Conservation (phyloP, 208 protist species). For the Blechomonas ayalai region DNA sequence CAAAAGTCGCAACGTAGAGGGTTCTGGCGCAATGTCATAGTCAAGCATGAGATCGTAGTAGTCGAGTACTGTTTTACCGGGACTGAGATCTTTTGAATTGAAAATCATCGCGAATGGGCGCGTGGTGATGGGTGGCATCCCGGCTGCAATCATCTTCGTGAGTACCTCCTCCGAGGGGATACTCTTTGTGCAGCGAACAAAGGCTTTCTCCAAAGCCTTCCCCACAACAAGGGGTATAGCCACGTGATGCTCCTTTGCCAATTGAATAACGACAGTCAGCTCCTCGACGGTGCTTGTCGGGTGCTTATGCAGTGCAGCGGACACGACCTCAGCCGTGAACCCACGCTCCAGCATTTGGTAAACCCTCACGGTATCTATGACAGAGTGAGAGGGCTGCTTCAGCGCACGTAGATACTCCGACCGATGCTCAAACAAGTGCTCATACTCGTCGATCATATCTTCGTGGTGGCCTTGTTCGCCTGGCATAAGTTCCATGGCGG, state of each 20-base stretch:
- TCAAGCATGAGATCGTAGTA: slow-evolving; percentile 88
- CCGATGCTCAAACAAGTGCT: slow-evolving; percentile 38
- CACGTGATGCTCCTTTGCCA: slow-evolving; percentile 29
- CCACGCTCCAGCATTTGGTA: slow-evolving; percentile 25
- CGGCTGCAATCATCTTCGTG: slow-evolving; percentile 30
- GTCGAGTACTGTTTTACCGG: slow-evolving; percentile 42
- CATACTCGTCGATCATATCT: slow-evolving; percentile 64
- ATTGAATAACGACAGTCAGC: slow-evolving; percentile 34
- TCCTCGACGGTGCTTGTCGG: slow-evolving; percentile 18
- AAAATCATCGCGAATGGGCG: slow-evolving; percentile 84
- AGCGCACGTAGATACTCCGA: slow-evolving; percentile 59
- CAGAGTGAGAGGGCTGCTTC: slow-evolving; percentile 17
- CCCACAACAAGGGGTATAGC: slow-evolving; percentile 23
- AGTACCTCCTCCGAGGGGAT: slow-evolving; percentile 58
- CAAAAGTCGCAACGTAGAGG: slow-evolving; percentile 70
- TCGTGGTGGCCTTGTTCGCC: slow-evolving; percentile 64
- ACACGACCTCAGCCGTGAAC: slow-evolving; percentile 32
- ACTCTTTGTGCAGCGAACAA: slow-evolving; percentile 69
- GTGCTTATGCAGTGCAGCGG: slow-evolving; percentile 55
- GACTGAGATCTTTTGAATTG: slow-evolving; percentile 27
- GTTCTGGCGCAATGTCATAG: slow-evolving; percentile 72
- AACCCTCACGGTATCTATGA: slow-evolving; percentile 24
- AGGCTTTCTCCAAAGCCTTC: slow-evolving; percentile 56
- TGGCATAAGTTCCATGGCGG: slow-evolving; percentile 30
- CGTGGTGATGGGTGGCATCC: slow-evolving; percentile 56